Evolutionary conservation across 1,284 basidiomycete genomes (phyloP).

Genomic region (Singerocomus rubriflavus): DNA sequence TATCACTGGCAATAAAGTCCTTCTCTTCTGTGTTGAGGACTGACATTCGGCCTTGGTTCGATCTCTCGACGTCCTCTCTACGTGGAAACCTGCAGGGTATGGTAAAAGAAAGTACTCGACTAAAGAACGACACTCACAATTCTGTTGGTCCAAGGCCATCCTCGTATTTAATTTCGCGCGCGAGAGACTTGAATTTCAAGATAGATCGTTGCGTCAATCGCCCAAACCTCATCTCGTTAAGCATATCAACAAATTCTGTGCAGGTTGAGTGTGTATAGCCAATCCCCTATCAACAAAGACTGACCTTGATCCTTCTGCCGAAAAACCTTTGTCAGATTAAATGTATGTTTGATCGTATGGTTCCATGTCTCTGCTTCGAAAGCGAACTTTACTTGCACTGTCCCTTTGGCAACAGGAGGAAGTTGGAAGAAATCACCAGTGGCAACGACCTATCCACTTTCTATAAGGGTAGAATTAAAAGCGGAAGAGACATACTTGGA

Average conservation of each 20-base stretch:
- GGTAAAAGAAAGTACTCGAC: constrained; percentile 2
- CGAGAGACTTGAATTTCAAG: constrained; percentile 57
- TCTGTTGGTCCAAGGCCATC: constrained; percentile 82
- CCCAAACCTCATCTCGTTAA: constrained; percentile 92
- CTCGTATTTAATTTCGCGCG: constrained; percentile 55
- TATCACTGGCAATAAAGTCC: constrained; percentile 49
- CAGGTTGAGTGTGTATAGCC: constrained; percentile 1
- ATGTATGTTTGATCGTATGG: constrained; percentile 50
- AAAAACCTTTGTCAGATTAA: constrained; percentile 66
- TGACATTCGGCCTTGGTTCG: constrained; percentile 67
- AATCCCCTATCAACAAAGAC: constrained; percentile 11
- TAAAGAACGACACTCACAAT: constrained; percentile 44
- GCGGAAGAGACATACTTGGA: constrained; percentile 57
- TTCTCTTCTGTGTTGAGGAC: constrained; percentile 43
- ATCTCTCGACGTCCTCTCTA: constrained; percentile 80
- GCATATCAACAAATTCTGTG: constrained; percentile 81
- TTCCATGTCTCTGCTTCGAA: constrained; percentile 85
- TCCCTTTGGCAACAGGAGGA: constrained; percentile 74
- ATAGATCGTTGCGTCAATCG: constrained; percentile 56
- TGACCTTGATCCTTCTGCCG: constrained; percentile 62
- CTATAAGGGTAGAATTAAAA: constrained; percentile 2
- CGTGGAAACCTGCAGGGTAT: constrained; percentile 65
- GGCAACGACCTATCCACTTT: constrained; percentile 59
- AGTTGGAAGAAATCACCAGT: constrained; percentile 95
- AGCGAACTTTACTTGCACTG: constrained; percentile 56